Evolutionary conservation across 2,329 filamentous ascomycete species (phyloP), one percentile per base, ranked within the genome.

Genomic region (Dendrostoma leiphaemia): DNA sequence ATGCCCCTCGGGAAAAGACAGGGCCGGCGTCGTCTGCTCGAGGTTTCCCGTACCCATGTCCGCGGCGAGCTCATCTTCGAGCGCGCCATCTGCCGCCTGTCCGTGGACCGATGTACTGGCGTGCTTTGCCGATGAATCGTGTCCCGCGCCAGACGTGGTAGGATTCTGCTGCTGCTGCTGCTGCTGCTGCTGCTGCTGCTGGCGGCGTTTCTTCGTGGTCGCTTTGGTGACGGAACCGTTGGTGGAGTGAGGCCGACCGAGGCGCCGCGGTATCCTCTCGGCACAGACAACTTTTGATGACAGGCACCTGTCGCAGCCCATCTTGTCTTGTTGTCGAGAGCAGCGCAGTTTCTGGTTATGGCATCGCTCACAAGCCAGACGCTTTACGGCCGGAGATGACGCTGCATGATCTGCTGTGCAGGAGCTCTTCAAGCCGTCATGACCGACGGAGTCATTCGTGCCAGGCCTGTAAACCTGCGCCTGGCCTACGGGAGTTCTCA

Each of bases 301-400:
- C 2, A 46, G 19, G 23, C 44, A 46, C 29, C 44, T 34, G 29
- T 46, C 44, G 44, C 44, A 46, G 44, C 44, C 34, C 28, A 7
- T 9, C 44, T 32, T 46, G 44, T 32, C 44, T 9, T 46, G 29
- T 19, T 46, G 44, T 13, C 44, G 44, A 15, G 29, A 28, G 19
- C 44, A 46, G 28, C 44, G 44, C 44, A 46, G 44, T 13, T 46
- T 46, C 29, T 46, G 44, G 44, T 46, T 46, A 8, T 46, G 44
- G 28, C 44, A 46, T 4, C 44, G 44, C 44, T 46, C 44, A 17
- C 44, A 46, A 17, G 44, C 44, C 6, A 46, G 44, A 17, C 44
- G 44, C 29, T 46, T 46, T 3, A 29, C 28, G 21, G 41, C 19
- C 15, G 44, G 44, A 9, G 44, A 46, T 3, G 28, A 46, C 2